Base-by-base conservation (phyloP, 192 early-diverging fungal genomes). In the Thamnidium elegans region DNA sequence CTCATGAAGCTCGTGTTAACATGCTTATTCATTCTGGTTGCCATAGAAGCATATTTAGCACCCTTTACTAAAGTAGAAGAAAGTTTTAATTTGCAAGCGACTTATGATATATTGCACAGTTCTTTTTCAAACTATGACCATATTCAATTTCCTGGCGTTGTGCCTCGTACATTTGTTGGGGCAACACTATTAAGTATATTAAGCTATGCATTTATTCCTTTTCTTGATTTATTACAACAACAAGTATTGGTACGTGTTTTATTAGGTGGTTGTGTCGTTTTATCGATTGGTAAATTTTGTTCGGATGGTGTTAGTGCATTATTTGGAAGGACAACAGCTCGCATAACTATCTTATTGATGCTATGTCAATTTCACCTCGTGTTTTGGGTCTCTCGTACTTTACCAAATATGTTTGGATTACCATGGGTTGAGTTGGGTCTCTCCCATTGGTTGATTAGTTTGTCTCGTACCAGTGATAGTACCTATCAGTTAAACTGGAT, bases 11-110 rank as follows among this genome's bases (percentile, higher is more conserved):
- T 47, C 34, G 60, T 58, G 43, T 36, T 69, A 17, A n/a, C 53
- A 51, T 20, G 31, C 34, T 39, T 71, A n/a, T 71, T 60, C 54
- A 17, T 21, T 7, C 26, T 77, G 17, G 34, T 79, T 3, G 59
- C 66, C 44, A 14, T 73, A 34, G 67, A 85, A 58, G 62, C 73
- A 2, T 23, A 73, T 53, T 34, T 79, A 26, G 84, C 73, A 36
- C 96, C 94, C 0, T 97, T 78, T 73, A 94, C 95, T 36, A 99
- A 99, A 76, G 95, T 99, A 55, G 95, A 99, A 73, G 96, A 99
- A 73, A 94, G 90, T 67, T 99, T 99, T 79, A 94, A 92, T 68
- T 61, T 94, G 51, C 96, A 99, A 76, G 95, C 96, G 5, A 81
- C 84, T 6, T 94, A 99, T 72, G 96, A 99, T 67, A 81, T 97